A percentile compares a stretch with the other conserved stretches of the same genome.
Conservation (phyloP, 345 rosid genomes). For the Eucalyptus pauciflora region DNA sequence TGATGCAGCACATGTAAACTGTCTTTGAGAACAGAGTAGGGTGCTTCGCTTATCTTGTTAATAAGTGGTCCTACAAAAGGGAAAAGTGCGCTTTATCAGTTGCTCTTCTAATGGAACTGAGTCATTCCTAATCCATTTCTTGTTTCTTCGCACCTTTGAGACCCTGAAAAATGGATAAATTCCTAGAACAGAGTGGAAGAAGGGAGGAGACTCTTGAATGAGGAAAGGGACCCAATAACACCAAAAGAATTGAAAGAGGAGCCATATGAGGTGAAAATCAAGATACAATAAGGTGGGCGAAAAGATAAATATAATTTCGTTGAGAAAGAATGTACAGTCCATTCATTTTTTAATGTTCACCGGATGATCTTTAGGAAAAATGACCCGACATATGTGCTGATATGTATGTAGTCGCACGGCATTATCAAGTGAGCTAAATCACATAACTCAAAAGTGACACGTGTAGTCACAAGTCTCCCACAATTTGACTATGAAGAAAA, state of each 20-base stretch:
- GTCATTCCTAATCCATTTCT: not conserved
- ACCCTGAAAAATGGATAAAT: too few relatives aligned
- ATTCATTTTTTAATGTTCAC: not conserved
- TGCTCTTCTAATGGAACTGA: not conserved
- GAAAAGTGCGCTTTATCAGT: not conserved
- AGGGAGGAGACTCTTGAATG: too few relatives aligned
- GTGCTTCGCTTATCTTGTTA: not conserved
- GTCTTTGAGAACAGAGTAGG: not conserved
- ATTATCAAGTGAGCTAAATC: too few relatives aligned
- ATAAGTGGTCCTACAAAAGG: not conserved
- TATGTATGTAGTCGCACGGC: too few relatives aligned
- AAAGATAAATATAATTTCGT: not conserved
- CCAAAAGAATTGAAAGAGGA: too few relatives aligned
- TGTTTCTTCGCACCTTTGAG: fast-evolving
- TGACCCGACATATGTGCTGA: not conserved
- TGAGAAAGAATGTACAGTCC: not conserved
- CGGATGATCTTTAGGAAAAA: not conserved
- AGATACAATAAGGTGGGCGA: not conserved
- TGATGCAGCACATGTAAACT: not conserved
- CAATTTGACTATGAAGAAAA: too few relatives aligned
- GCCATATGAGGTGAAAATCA: too few relatives aligned
- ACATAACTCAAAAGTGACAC: too few relatives aligned
- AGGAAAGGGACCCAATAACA: too few relatives aligned
- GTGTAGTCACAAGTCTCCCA: too few relatives aligned
- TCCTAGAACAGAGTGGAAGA: too few relatives aligned